Evolutionary conservation across 139 green algal species (phyloP).

Genomic region (Astrephomene gubernaculifera): DNA sequence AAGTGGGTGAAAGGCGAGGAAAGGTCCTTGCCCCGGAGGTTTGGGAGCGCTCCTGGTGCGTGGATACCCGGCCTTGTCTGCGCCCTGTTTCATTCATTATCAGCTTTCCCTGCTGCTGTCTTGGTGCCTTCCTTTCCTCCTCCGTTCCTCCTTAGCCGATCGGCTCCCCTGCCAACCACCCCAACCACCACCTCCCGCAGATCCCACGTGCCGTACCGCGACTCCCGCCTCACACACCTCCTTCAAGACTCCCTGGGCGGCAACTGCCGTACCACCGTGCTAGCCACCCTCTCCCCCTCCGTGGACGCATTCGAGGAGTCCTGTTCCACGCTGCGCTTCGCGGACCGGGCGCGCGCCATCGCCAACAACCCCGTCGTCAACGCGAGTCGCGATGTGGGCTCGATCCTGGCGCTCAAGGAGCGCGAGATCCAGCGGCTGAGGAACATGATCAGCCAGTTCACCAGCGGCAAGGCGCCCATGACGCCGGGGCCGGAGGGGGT

Average conservation of each 20-base stretch:
- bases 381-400: constrained; percentile 50
- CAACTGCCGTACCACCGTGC: constrained; percentile 64
- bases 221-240: constrained; percentile 86
- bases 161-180: too few species aligned
- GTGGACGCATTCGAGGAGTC: constrained; percentile 63
- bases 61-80: not conserved
- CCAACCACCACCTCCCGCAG: not conserved
- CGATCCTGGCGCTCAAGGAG: constrained; percentile 56
- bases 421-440: constrained; percentile 64
- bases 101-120: not conserved
- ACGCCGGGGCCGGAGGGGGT: not conserved
- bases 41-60: not conserved
- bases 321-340: constrained; percentile 68
- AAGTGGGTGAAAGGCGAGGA: not conserved
- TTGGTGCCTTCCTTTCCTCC: not conserved
- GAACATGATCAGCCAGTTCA: constrained; percentile 52
- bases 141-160: not conserved
- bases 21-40: not conserved
- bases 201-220: constrained; percentile 75
- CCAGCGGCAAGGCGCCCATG: not conserved
- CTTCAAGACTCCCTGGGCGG: constrained; percentile 78
- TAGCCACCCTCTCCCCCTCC: constrained; percentile 60
- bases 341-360: constrained; percentile 60
- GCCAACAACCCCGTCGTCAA: constrained; percentile 69
- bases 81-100: not conserved